These are phyloP conservation scores for Erodium maritimum DNA, from an alignment of 345 rosid species.

Conservation along the genomic window DNA sequence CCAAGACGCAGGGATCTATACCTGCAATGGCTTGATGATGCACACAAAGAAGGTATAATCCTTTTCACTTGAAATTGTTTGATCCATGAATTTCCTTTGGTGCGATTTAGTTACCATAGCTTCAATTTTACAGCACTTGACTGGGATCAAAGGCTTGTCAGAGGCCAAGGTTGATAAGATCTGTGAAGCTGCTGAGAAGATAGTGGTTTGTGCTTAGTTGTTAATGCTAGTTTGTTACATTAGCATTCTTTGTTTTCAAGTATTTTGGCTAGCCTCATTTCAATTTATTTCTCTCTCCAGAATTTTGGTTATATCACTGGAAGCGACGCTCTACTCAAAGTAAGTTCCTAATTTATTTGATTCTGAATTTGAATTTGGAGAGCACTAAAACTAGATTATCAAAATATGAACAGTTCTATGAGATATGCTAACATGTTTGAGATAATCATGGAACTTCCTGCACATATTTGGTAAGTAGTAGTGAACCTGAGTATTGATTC, in stretches of 20 bases:
- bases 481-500: neutral
- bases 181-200: conserved; percentile 93
- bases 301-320: conserved; percentile 85
- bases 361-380: neutral
- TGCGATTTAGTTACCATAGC: neutral
- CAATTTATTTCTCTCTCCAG: conserved; percentile 19
- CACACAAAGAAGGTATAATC: conserved; percentile 70
- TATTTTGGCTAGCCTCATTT: neutral
- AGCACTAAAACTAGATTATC: neutral
- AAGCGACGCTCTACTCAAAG: conserved; percentile 79
- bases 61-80: conserved; percentile 1
- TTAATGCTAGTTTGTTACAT: neutral
- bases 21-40: conserved; percentile 98
- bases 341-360: conserved; percentile 20
- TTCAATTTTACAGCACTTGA: conserved; percentile 42
- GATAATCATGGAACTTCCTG: neutral
- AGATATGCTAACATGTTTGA: neutral
- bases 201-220: conserved; percentile 52
- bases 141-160: conserved; percentile 89
- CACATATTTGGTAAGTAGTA: neutral
- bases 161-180: conserved; percentile 96
- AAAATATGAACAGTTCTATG: neutral
- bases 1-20: conserved; percentile 89
- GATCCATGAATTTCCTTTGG: neutral
- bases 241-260: neutral